Evolutionary conservation across 2,329 filamentous ascomycete genomes (phyloP).

Genomic region (Cercospora citrullina): DNA sequence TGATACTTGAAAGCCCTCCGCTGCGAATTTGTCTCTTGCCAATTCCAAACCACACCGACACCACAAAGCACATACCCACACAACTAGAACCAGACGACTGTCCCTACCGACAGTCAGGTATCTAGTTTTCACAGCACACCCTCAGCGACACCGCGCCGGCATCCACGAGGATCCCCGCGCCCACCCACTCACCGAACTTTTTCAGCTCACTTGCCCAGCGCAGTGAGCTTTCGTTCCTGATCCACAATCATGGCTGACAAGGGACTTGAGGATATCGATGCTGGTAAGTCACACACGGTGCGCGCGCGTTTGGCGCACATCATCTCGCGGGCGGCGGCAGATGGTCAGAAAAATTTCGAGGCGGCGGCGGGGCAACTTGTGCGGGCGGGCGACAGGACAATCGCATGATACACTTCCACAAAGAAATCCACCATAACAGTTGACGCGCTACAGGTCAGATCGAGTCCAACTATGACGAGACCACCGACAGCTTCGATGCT

Average conservation of each 20-base stretch:
- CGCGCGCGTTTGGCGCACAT: slow-evolving; percentile 3
- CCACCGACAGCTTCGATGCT: slow-evolving; percentile 97
- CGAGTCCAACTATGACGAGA: slow-evolving; percentile 99
- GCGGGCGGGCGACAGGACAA: slow-evolving; percentile 9
- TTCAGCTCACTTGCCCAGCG: slow-evolving; percentile 69
- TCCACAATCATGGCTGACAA: slow-evolving; percentile 98
- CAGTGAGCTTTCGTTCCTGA: slow-evolving; percentile 55
- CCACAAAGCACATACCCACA: slow-evolving; percentile 19
- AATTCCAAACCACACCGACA: slow-evolving; percentile 30
- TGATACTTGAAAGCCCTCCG: slow-evolving; percentile 1
- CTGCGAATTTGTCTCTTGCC: slow-evolving; percentile 14
- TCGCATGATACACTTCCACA: slow-evolving; percentile 10
- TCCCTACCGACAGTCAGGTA: slow-evolving; percentile 49
- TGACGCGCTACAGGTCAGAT: slow-evolving; percentile 74
- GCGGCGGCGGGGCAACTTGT: slow-evolving; percentile 5
- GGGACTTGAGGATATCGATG: slow-evolving; percentile 96
- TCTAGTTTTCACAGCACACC: slow-evolving; percentile 45
- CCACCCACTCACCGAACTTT: slow-evolving; percentile 41
- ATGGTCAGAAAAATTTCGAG: slow-evolving; percentile 1
- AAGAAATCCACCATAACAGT: slow-evolving; percentile 14
- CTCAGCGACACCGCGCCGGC: slow-evolving; percentile 41
- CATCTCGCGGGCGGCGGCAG: neutral
- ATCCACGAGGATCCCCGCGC: slow-evolving; percentile 43
- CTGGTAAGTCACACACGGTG: slow-evolving; percentile 65
- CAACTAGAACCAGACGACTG: slow-evolving; percentile 47